Conservation (phyloP, 306 rosid species). For the Morella rubra region DNA sequence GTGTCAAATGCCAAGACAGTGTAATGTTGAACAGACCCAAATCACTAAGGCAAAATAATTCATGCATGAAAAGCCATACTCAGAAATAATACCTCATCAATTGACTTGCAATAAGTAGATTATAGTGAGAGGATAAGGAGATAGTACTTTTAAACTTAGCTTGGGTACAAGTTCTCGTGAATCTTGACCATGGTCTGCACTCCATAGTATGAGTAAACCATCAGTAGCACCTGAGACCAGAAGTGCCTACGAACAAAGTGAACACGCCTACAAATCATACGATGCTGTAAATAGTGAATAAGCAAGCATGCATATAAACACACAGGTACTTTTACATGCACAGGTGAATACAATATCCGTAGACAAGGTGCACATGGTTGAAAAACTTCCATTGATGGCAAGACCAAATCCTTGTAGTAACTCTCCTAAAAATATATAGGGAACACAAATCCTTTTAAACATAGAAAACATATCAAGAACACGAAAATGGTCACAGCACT, state of each 20-base stretch:
- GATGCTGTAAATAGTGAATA: background rate
- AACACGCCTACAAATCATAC: constrained; percentile 22
- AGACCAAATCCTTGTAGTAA: no score
- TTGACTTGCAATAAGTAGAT: constrained; percentile 9
- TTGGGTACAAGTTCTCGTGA: constrained; percentile 98
- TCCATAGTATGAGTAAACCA: constrained; percentile 94
- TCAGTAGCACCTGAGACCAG: constrained; percentile 95
- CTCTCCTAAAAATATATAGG: no score
- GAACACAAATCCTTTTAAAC: no score
- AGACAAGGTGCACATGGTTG: no score
- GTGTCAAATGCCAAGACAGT: constrained; percentile 10
- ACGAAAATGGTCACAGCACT: no score
- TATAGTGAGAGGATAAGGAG: constrained; percentile 24
- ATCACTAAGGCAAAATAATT: constrained; percentile 17
- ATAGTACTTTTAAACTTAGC: constrained; percentile 77
- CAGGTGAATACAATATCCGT: no score
- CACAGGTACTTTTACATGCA: no score
- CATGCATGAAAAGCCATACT: constrained; percentile 18
- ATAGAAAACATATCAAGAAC: no score
- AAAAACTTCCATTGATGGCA: no score
- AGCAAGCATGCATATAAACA: constrained; percentile 4
- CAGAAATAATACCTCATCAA: constrained; percentile 22
- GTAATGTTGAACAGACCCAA: background rate
- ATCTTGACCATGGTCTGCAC: constrained; percentile 94
- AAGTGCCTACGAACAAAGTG: constrained; percentile 67